Evolutionary conservation across 73 alveolate genomes (phyloP), one percentile per base, ranked within the genome.

Genomic region (Symbiodinium pilosum): DNA sequence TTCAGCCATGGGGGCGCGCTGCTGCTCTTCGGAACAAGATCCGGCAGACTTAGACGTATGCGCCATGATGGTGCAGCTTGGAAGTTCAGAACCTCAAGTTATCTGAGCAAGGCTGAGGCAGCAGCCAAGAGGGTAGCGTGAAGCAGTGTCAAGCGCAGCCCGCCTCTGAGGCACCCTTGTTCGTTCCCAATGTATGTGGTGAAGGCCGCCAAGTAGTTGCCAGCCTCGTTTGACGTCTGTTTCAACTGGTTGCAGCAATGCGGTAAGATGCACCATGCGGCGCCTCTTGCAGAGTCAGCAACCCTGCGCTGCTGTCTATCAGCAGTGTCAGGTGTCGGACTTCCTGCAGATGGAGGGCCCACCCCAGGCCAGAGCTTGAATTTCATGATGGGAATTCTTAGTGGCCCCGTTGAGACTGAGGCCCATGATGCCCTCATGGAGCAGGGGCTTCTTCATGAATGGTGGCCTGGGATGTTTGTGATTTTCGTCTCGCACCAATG

Each of bases 341-440:
- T 64, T 64, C 81, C 38, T 64, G 81, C 38, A 64, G 30, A 64
- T 64, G 81, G 81, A 64, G 81, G 81, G 81, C 81, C 81, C 81
- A 20, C 81, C 81, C 24, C 38, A 64, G 81, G 81, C 81, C 81
- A 64, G 14, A 47, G 59, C 59, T 47, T 47, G 59, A 6, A 47
- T 6, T 14, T 47, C 59, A 47, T 6, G 59, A 47, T 32, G 38
- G 32, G 32, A 6, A 26, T 20, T 56, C 32, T 56, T 56, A 9
- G 41, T 0, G 40, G 12, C 14, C 16, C 30, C 6, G 81, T 38
- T 64, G 32, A 20, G 38, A 2, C 18, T 6, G 81, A 64, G 81
- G 81, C 81, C 38, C 81, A 64, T n/a, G 81, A 64, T 9, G 81
- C 81, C 14, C 81, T 64, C 38, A 64, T 64, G 81, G 81, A 64